phyloP scores from a whole-genome alignment of 1,139 yeast species.

The Citeromyces siamensis region DNA sequence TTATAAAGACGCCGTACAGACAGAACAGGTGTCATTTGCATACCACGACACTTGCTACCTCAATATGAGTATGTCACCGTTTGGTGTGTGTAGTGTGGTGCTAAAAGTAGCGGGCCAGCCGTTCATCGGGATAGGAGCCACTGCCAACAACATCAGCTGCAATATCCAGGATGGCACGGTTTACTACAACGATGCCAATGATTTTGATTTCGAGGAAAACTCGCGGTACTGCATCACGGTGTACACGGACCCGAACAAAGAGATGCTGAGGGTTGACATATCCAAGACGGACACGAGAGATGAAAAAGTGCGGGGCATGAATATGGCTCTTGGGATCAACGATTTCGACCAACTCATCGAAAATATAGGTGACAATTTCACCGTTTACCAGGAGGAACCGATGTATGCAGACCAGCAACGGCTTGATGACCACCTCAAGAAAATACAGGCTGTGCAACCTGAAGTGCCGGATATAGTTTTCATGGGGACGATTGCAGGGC shows the following conservation, averaged over 20 bases:
- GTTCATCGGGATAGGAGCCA: constrained; percentile 4
- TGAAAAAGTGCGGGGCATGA: neutral
- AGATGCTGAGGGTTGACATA: constrained; percentile 4
- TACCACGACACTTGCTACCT: constrained; percentile 2
- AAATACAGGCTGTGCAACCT: neutral
- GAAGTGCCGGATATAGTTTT: neutral
- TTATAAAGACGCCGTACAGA: neutral
- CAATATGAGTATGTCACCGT: constrained; percentile 3
- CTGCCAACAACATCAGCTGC: neutral
- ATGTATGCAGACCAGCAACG: neutral
- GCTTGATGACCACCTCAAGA: neutral
- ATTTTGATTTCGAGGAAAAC: constrained; percentile 3
- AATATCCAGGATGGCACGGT: constrained; percentile 3
- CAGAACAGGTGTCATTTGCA: neutral
- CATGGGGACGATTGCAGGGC: neutral
- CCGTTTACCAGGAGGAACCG: neutral
- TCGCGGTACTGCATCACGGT: constrained; percentile 2
- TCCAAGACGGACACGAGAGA: constrained; percentile 4
- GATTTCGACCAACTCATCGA: neutral
- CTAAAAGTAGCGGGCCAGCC: constrained; percentile 1
- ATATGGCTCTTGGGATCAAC: neutral
- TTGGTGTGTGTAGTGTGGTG: constrained; percentile 4
- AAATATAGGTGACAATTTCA: neutral
- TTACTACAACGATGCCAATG: constrained; percentile 5
- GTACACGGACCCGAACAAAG: constrained; percentile 3